A percentile compares a stretch with the other conserved stretches of the same genome.
Evolutionary conservation across 768 basidiomycete genomes (phyloP).

Genomic region (Boletellus emodensis): DNA sequence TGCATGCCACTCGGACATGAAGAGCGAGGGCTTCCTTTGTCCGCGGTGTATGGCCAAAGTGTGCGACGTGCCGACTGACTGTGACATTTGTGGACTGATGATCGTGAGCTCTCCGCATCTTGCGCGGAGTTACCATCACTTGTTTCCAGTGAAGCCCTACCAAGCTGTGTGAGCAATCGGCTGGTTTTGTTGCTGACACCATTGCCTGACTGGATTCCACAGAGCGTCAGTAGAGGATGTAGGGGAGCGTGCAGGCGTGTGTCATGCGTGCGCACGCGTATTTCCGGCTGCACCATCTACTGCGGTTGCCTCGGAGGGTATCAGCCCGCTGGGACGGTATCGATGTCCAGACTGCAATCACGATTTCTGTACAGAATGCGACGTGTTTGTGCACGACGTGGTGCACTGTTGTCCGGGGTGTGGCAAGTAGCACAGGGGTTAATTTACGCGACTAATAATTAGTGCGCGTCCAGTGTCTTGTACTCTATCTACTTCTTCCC

Average conservation of each 20-base stretch:
- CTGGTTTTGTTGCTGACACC: constrained; percentile 1
- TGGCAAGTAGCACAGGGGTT: constrained; percentile 41
- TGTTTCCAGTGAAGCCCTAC: constrained; percentile 92
- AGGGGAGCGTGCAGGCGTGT: constrained; percentile 38
- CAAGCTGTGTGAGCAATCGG: constrained; percentile 65
- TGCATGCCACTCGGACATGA: constrained; percentile 90
- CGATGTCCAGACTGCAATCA: constrained; percentile 79
- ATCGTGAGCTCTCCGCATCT: constrained; percentile 97
- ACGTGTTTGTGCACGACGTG: constrained; percentile 93
- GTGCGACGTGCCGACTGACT: constrained; percentile 98
- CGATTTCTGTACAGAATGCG: constrained; percentile 94
- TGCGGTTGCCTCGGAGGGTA: constrained; percentile 49
- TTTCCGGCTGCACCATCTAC: constrained; percentile 51
- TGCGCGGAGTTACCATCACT: constrained; percentile 90
- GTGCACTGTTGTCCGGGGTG: constrained; percentile 93
- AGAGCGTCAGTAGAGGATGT: constrained; percentile 41
- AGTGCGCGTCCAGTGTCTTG: not conserved
- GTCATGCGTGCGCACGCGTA: constrained; percentile 74
- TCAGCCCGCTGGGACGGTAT: constrained; percentile 85
- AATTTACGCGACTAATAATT: not conserved
- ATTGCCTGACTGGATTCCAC: constrained; percentile 4
- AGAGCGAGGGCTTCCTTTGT: constrained; percentile 91
- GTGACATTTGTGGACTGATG: constrained; percentile 95
- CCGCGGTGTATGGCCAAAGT: constrained; percentile 90
- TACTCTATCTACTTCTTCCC: not conserved